Evolutionary conservation across 176 grass and related monocot genomes (phyloP), one percentile per base, ranked within the genome.

Genomic region (maize (Zea mays)): DNA sequence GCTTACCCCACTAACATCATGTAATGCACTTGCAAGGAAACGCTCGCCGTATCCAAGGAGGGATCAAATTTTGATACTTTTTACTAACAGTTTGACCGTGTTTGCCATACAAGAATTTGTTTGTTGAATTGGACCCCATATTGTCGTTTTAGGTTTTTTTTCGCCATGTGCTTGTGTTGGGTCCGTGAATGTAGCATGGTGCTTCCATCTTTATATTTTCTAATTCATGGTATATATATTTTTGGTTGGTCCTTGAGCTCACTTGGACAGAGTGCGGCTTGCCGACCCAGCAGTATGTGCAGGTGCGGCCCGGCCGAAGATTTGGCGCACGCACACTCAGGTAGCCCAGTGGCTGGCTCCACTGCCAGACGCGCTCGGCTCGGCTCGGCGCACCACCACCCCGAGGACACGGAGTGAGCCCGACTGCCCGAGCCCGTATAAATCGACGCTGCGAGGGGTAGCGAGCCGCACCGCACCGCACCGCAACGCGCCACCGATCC

Each of bases 281-380:
- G 55, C n/a, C n/a, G 7, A 57, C 52, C 27, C 27, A 27, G 27
- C 27, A 27, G 27, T 27, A 27, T 27, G 27, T 27, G 27, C 27
- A 27, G 27, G 85, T 87, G 74, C 85, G 79, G 43, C 6, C n/a
- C 33, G 59, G 67, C 85, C 85, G n/a, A 83, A 83, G 80, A 41
- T 79, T 88, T 17, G 86, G 86, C 75, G 62, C 80, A 17, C 51
- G 61, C 52, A 74, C 85, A 83, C 80, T 62, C 51, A n/a, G 55
- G 0, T 8, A 27, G 8, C 7, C 15, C 56, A 55, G 52, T 27
- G 27, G 27, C 27, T 27, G 27, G 27, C 27, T 27, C 27, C 27
- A 27, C 27, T 27, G 27, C 27, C 27, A 27, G 27, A 27, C 27
- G 27, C 27, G 27, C 27, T 27, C 27, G 27, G 27, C 27, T 27